Conservation (phyloP, 129 eudicot genomes). For the carrot (Daucus carota) region DNA sequence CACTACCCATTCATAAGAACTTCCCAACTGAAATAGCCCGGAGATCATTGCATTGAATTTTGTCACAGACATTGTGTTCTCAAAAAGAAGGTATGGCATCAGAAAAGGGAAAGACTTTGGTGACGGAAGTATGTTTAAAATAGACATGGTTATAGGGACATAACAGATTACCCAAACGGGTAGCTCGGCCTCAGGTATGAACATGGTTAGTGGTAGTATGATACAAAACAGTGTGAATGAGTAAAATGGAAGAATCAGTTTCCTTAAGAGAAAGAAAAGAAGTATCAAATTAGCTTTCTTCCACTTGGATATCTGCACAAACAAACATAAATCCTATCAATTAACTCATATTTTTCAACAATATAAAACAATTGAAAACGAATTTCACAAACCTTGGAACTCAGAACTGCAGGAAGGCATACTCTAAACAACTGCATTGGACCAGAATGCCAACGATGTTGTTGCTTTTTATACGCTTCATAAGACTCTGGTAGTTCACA, state of each 20-base stretch:
- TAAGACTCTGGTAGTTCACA: constrained; percentile 72
- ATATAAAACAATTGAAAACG: not conserved
- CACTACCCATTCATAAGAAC: constrained; percentile 93
- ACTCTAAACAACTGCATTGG: constrained; percentile 80
- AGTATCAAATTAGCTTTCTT: constrained; percentile 81
- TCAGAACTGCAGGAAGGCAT: constrained; percentile 51
- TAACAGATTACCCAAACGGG: constrained; percentile 92
- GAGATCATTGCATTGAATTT: constrained; percentile 90
- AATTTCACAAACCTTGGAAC: constrained; percentile 41
- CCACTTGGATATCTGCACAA: constrained; percentile 68
- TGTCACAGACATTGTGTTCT: constrained; percentile 96
- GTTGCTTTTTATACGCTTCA: constrained; percentile 75
- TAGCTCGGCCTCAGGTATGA: constrained; percentile 78
- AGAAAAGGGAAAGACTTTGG: constrained; percentile 90
- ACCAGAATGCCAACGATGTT: constrained; percentile 83
- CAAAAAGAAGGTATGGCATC: constrained; percentile 81
- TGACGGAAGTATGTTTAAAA: constrained; percentile 73
- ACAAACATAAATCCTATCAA: not conserved
- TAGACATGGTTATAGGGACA: constrained; percentile 75
- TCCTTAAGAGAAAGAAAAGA: constrained; percentile 77
- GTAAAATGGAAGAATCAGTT: constrained; percentile 81
- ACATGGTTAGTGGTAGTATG: constrained; percentile 85
- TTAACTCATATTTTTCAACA: not conserved
- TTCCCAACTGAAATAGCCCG: constrained; percentile 86
- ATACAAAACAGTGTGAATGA: constrained; percentile 86